Evolutionary conservation across 2,329 filamentous ascomycete genomes (phyloP).

Genomic region (Cladosporium phlei): DNA sequence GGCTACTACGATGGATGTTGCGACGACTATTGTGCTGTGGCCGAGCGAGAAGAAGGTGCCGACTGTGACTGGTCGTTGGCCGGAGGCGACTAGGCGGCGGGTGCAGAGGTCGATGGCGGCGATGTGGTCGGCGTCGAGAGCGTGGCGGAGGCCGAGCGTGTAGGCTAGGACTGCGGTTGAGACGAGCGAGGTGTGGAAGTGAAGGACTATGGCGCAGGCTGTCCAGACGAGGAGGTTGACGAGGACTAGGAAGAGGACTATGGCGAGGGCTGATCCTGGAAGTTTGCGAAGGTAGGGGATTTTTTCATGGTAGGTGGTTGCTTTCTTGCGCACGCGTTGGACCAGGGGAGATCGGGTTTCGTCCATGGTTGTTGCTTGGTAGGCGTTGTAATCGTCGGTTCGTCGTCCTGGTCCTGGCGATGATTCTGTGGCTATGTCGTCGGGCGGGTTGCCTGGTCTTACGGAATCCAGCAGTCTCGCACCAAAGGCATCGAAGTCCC

Average conservation of each 20-base stretch:
- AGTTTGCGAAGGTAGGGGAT: conserved; percentile 53
- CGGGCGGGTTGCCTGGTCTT: too few species aligned
- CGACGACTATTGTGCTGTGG: conserved; percentile 86
- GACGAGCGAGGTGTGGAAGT: conserved; percentile 53
- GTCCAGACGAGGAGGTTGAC: conserved; percentile 57
- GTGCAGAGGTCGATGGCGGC: conserved; percentile 94
- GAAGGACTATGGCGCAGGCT: conserved; percentile 52
- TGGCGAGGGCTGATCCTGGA: conserved; percentile 53
- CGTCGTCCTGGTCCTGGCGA: too few species aligned
- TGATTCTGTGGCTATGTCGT: too few species aligned
- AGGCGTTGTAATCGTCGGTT: too few species aligned
- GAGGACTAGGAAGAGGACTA: conserved; percentile 50
- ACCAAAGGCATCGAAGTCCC: too few species aligned
- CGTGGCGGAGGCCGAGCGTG: conserved; percentile 83
- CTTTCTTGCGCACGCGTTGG: conserved; percentile 14
- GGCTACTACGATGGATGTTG: conserved; percentile 87
- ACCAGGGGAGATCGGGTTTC: neutral
- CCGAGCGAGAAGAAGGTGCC: conserved; percentile 93
- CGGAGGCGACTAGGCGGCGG: conserved; percentile 76
- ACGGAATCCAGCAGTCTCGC: too few species aligned
- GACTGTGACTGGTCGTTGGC: conserved; percentile 81
- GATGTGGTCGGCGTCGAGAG: conserved; percentile 95
- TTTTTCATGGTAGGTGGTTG: conserved; percentile 42
- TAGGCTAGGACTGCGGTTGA: conserved; percentile 81
- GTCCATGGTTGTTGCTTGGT: too few species aligned